Evolutionary conservation across 2,329 filamentous ascomycete genomes (phyloP).

Genomic region (Elsinoe fawcettii): DNA sequence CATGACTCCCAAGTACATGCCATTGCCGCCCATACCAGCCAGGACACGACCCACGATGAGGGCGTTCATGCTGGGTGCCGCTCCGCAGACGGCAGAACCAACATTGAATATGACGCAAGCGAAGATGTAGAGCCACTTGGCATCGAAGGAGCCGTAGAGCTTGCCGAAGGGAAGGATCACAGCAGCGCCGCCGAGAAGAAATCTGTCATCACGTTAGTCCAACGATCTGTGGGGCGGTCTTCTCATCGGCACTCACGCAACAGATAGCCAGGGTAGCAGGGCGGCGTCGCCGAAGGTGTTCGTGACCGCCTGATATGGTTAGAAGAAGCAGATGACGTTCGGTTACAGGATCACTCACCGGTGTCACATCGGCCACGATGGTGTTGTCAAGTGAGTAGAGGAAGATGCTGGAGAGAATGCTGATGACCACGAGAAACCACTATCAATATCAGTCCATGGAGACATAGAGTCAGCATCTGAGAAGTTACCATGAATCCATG

Average conservation of each 20-base stretch:
- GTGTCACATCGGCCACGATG: background rate
- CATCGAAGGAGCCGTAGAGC: slow-evolving; percentile 25
- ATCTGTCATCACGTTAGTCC: background rate
- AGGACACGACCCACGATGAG: slow-evolving; percentile 28
- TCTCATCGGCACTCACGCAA: background rate
- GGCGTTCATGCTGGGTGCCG: slow-evolving; percentile 24
- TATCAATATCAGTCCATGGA: too few species aligned
- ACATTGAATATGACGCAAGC: slow-evolving; percentile 24
- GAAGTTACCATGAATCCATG: background rate
- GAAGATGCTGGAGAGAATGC: background rate
- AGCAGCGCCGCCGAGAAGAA: background rate
- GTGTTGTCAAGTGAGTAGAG: slow-evolving; percentile 17
- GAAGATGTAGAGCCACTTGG: slow-evolving; percentile 25
- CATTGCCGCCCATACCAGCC: slow-evolving; percentile 26
- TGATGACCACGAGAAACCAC: background rate
- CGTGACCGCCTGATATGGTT: background rate
- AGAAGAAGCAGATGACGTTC: background rate
- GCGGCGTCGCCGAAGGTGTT: background rate
- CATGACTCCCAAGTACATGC: slow-evolving; percentile 27
- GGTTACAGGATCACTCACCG: background rate
- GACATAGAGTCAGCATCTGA: too few species aligned
- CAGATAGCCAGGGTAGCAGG: background rate
- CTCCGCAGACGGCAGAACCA: slow-evolving; percentile 28
- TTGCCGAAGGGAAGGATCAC: slow-evolving; percentile 20
- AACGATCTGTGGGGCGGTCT: background rate